A percentile compares a stretch with the other conserved stretches of the same genome.
Evolutionary conservation across 1,284 basidiomycete species (phyloP).

Genomic region (Pisolithus thermaeus): DNA sequence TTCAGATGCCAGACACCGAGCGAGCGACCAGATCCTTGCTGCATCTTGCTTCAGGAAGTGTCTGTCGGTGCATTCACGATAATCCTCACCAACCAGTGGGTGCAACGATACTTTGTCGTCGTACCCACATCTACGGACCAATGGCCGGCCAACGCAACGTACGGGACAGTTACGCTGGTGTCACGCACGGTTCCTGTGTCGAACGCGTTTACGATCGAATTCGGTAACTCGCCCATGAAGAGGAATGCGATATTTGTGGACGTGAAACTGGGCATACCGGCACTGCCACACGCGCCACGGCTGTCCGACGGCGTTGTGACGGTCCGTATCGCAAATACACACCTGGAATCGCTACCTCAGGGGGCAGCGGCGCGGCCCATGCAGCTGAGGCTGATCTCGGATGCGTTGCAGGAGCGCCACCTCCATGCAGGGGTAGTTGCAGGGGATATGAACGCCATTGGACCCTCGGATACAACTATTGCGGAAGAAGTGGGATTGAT

Average conservation of each 20-base stretch:
- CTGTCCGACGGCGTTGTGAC: slow-evolving; percentile 33
- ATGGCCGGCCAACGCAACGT: slow-evolving; percentile 44
- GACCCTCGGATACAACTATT: slow-evolving; percentile 36
- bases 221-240: slow-evolving; percentile 41
- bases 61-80: slow-evolving; percentile 35
- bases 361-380: slow-evolving; percentile 41
- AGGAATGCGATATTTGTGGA: slow-evolving; percentile 56
- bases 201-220: slow-evolving; percentile 42
- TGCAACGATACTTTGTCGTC: slow-evolving; percentile 51
- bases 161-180: slow-evolving; percentile 63
- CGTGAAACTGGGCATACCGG: slow-evolving; percentile 39
- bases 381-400: slow-evolving; percentile 49
- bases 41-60: slow-evolving; percentile 65
- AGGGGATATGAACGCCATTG: slow-evolving; percentile 68
- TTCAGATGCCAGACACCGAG: slow-evolving; percentile 34
- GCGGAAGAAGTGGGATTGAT: slow-evolving; percentile 40
- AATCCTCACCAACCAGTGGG: slow-evolving; percentile 53
- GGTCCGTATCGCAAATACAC: slow-evolving; percentile 61
- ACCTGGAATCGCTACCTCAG: slow-evolving; percentile 53
- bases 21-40: slow-evolving; percentile 47
- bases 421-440: slow-evolving; percentile 53
- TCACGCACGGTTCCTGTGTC: slow-evolving; percentile 47
- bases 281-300: slow-evolving; percentile 18
- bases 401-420: slow-evolving; percentile 39
- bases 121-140: slow-evolving; percentile 45